Evolutionary conservation across 768 basidiomycete species (phyloP).

Genomic region (Pluteus cervinus): DNA sequence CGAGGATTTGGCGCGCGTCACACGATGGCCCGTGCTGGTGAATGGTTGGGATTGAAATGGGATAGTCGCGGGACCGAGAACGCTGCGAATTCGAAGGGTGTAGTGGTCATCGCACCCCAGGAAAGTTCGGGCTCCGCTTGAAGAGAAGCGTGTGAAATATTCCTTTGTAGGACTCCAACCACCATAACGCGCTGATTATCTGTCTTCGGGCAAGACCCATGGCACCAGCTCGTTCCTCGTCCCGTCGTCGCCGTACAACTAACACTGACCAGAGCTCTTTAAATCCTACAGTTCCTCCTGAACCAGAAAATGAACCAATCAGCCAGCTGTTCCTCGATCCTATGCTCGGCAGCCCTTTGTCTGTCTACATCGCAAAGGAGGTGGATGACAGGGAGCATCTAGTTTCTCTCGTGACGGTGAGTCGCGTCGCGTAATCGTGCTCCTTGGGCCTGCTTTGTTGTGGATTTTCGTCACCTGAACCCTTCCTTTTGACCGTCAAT

Average conservation of each 20-base stretch:
- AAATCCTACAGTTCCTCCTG: too few species aligned
- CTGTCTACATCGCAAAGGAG: constrained; percentile 77
- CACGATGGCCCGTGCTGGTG: too few species aligned
- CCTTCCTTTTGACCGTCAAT: constrained; percentile 1
- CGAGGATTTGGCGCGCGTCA: too few species aligned
- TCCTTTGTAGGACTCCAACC: constrained; percentile 39
- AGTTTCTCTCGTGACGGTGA: constrained; percentile 59
- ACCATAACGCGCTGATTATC: constrained; percentile 33
- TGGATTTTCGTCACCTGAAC: constrained; percentile 2
- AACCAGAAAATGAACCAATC: constrained; percentile 30
- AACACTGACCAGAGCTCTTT: too few species aligned
- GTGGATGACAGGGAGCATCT: constrained; percentile 64
- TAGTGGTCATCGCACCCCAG: too few species aligned
- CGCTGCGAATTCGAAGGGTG: too few species aligned
- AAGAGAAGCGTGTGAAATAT: constrained; percentile 18
- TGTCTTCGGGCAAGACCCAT: constrained; percentile 56
- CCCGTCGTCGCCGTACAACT: constrained; percentile 34
- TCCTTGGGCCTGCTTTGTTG: constrained; percentile 1
- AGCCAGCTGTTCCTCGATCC: constrained; percentile 71
- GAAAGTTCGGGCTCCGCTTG: too few species aligned
- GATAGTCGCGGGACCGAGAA: too few species aligned
- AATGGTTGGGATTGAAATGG: too few species aligned
- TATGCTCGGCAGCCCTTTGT: constrained; percentile 71
- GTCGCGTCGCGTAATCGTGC: constrained; percentile 21
- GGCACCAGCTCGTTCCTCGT: constrained; percentile 68